Base-by-base conservation (phyloP, 2,329 filamentous ascomycete genomes). In the Talaromyces atroroseus region DNA sequence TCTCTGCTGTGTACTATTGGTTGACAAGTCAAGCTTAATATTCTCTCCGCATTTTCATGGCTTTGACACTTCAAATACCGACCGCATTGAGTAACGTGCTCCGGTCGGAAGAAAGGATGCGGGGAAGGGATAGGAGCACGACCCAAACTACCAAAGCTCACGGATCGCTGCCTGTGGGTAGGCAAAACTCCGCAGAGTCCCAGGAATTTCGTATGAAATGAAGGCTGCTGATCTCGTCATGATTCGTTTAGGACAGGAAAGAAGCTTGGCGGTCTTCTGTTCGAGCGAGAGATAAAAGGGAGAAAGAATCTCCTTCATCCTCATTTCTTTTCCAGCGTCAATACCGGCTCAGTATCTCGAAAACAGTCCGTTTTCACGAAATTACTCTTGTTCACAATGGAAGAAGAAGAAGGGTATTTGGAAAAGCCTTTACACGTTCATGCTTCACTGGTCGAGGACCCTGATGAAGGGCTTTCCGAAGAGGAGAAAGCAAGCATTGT, bases 401-500 rank as follows among this genome's bases (percentile, higher is more conserved):
- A n/a, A n/a, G n/a, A n/a, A n/a, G 54, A 49, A 36, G 50, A 48
- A 5, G 23, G 16, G 16, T 16, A 18, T 10, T 40, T 51, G n/a
- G 51, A 54, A 18, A 60, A 60, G 24, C 58, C 58, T 26, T 45
- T 44, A 3, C 10, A 42, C 14, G 20, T 20, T 12, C 26, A 56
- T 24, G 29, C 40, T 40, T 26, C 40, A 18, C 44, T 52, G 14
- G 38, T 56, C 8, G 67, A 68, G 29, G 82, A 86, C 63, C 83
- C 83, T 0, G 87, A 90, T 70, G 84, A 80, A 49, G 82, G 83
- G 7, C 71, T 88, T 62, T 84, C 78, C 40, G 80, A 80, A 1
- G 84, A 83, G 60, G 87, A 90, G 67, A 80, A 75, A 61, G 80
- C 80, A 24, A 78, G 72, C 49, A 80, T 83, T 64, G 87, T 89